Evolutionary conservation across 2,329 filamentous ascomycete species (phyloP).

Genomic region (Penicillium sp.): DNA sequence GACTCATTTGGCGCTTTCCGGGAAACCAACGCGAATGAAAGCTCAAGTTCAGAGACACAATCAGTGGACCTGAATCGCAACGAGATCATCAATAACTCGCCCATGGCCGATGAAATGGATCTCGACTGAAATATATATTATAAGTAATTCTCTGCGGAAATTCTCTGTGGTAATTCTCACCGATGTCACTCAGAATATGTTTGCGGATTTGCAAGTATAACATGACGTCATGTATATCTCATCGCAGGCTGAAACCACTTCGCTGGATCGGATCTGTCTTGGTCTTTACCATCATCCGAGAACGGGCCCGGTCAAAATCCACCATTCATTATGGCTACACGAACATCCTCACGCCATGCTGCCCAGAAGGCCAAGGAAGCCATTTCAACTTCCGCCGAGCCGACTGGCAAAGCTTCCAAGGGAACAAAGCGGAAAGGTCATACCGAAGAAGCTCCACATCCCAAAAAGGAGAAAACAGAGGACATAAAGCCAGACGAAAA

Average conservation of each 20-base stretch:
- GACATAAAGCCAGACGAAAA: conserved; percentile 17
- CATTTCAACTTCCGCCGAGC: conserved; percentile 33
- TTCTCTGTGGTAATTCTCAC: not conserved
- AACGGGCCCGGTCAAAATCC: no score
- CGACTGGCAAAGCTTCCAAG: conserved; percentile 25
- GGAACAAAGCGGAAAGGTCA: conserved; percentile 43
- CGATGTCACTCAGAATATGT: not conserved
- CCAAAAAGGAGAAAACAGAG: conserved; percentile 43
- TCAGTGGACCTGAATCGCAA: conserved; percentile 22
- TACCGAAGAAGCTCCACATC: conserved; percentile 22
- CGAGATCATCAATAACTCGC: conserved; percentile 12
- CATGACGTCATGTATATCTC: conserved; percentile 38
- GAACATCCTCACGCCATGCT: conserved; percentile 44
- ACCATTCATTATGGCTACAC: conserved; percentile 27
- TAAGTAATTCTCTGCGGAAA: not conserved
- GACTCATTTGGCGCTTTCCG: conserved; percentile 17
- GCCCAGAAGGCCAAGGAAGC: conserved; percentile 46
- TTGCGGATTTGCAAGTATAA: not conserved
- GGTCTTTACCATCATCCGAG: not conserved
- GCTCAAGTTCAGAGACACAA: conserved; percentile 21
- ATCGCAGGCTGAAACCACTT: conserved; percentile 1
- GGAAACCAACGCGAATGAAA: conserved; percentile 16
- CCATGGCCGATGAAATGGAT: conserved; percentile 34
- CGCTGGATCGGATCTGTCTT: not conserved
- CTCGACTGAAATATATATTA: conserved; percentile 26